Evolutionary conservation across 225 moss, liverwort and hornwort species (phyloP).

Genomic region (Physcomitrellopsis africana): DNA sequence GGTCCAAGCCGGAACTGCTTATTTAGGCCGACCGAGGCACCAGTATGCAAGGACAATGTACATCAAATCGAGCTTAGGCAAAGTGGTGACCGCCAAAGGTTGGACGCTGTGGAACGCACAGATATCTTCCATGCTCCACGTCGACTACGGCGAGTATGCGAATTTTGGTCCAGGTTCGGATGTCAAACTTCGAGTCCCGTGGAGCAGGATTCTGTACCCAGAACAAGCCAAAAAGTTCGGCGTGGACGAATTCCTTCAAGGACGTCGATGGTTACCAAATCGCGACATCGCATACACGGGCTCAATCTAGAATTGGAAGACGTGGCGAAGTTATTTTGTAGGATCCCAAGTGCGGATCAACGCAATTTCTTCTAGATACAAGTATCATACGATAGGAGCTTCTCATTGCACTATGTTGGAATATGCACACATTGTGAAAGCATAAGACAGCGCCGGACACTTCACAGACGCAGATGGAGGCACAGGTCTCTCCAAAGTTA

Average conservation of each 20-base stretch:
- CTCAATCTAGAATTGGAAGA: neutral
- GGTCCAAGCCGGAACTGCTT: neutral
- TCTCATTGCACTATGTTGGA: too few species aligned
- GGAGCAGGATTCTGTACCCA: slow-evolving; percentile 42
- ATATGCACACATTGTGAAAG: too few species aligned
- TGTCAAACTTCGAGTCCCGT: slow-evolving; percentile 18
- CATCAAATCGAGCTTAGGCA: slow-evolving; percentile 26
- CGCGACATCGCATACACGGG: slow-evolving; percentile 29
- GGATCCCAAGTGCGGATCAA: too few species aligned
- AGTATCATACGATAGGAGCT: too few species aligned
- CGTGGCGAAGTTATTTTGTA: too few species aligned
- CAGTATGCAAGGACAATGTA: slow-evolving; percentile 36
- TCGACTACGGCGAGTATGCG: slow-evolving; percentile 43
- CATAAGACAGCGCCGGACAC: too few species aligned
- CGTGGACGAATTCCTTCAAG: slow-evolving; percentile 37
- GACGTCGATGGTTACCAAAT: slow-evolving; percentile 40
- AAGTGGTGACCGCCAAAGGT: neutral
- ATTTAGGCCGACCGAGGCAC: slow-evolving; percentile 35
- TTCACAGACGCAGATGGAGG: too few species aligned
- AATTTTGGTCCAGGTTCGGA: slow-evolving; percentile 50
- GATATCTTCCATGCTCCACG: neutral
- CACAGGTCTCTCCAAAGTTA: too few species aligned
- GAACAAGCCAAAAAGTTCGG: neutral
- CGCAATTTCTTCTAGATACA: too few species aligned
- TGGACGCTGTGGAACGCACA: slow-evolving; percentile 22